A percentile compares a stretch with the other conserved stretches of the same genome.
Evolutionary conservation across 2,329 filamentous ascomycete species (phyloP).

Genomic region (Phoma herbarum): DNA sequence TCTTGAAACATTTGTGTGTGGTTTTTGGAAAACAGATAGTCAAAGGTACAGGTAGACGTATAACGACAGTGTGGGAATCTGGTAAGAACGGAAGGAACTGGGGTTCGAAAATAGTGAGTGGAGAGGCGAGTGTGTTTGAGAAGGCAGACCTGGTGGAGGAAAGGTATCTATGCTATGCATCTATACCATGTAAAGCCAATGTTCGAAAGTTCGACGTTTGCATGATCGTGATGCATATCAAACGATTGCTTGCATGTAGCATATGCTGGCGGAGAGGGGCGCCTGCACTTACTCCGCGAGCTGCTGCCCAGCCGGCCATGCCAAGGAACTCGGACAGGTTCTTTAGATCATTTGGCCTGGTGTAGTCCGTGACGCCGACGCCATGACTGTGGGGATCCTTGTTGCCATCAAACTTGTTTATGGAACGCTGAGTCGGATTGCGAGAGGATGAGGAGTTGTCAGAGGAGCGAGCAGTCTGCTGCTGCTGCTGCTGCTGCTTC

Average conservation of each 20-base stretch:
- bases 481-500: conserved; percentile 31
- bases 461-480: conserved; percentile 32
- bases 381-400: conserved; percentile 35
- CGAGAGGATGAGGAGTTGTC: conserved; percentile 38
- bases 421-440: conserved; percentile 37
- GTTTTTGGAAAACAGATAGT: conserved; percentile 1
- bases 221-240: conserved; percentile 1
- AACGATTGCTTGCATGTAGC: conserved; percentile 16
- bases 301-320: conserved; percentile 45
- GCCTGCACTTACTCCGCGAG: conserved; percentile 50
- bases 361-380: conserved; percentile 33
- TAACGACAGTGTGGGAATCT: conserved; percentile 6
- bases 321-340: conserved; percentile 50
- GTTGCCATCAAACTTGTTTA: conserved; percentile 48
- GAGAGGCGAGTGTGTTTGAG: neutral
- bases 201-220: conserved; percentile 3
- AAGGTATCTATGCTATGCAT: conserved; percentile 13
- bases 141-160: conserved; percentile 1
- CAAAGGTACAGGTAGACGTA: conserved; percentile 6
- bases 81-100: conserved; percentile 11
- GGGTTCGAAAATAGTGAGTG: neutral
- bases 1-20: conserved; percentile 22
- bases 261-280: conserved; percentile 16
- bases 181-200: neutral
- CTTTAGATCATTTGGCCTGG: conserved; percentile 40